A percentile compares a stretch with the other conserved stretches of the same genome.
Evolutionary conservation across 2,329 filamentous ascomycete species (phyloP).

Genomic region (Cladosporium sp.): DNA sequence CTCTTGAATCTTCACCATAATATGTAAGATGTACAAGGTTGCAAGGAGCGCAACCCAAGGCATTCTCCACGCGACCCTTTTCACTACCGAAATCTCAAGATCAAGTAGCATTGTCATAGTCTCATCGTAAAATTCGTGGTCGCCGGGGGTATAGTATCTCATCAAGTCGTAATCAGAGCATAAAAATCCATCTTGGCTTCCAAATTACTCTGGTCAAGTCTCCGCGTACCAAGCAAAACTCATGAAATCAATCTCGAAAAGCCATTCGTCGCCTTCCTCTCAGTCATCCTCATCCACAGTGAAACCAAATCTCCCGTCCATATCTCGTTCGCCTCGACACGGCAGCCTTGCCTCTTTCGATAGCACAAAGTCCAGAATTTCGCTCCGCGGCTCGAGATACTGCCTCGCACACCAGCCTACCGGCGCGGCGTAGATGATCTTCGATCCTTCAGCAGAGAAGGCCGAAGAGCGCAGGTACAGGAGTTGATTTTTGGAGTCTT

Average conservation of each 20-base stretch:
- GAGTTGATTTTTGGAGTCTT: slow-evolving; percentile 44
- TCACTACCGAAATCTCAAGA: too few species aligned
- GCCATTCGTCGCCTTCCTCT: neutral
- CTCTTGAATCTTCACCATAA: too few species aligned
- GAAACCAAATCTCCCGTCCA: slow-evolving; percentile 8
- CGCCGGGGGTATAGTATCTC: neutral
- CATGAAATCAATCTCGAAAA: too few species aligned
- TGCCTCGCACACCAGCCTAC: slow-evolving; percentile 44
- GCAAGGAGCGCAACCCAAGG: too few species aligned
- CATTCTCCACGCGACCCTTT: too few species aligned
- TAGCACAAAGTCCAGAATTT: slow-evolving; percentile 44
- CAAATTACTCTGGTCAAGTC: too few species aligned
- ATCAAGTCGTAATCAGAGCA: neutral
- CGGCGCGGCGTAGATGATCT: slow-evolving; percentile 38
- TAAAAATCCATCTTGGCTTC: too few species aligned
- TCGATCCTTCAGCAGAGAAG: slow-evolving; percentile 39
- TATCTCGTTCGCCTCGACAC: slow-evolving; percentile 3
- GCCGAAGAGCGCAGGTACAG: slow-evolving; percentile 44
- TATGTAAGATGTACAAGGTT: too few species aligned
- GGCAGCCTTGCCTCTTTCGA: slow-evolving; percentile 35
- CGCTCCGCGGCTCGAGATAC: slow-evolving; percentile 43
- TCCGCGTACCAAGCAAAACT: too few species aligned
- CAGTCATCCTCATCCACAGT: slow-evolving; percentile 6
- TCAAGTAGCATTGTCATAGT: too few species aligned
- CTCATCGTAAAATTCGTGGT: too few species aligned